Percentiles rank a stretch among this genome's conserved stretches.
Conservation (phyloP, 2,329 filamentous ascomycete genomes). For the Xylariales sp. region DNA sequence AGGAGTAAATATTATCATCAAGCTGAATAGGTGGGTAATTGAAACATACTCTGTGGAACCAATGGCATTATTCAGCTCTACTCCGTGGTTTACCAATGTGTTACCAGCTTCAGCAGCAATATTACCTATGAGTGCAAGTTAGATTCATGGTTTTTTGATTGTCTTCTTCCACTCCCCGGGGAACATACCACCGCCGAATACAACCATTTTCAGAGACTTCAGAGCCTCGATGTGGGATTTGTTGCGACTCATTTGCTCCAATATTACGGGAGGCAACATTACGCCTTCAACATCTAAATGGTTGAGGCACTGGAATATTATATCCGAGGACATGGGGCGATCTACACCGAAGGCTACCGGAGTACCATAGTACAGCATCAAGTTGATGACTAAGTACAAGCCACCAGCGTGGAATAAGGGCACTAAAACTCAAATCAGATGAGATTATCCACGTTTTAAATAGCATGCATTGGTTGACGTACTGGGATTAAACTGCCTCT, state of each 20-base stretch:
- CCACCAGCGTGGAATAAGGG: conserved; percentile 35
- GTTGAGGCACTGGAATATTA: conserved; percentile 25
- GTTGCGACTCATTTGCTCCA: conserved; percentile 37
- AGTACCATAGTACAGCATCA: conserved; percentile 25
- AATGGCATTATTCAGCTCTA: conserved; percentile 31
- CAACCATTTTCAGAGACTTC: conserved; percentile 25
- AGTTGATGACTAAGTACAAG: conserved; percentile 17
- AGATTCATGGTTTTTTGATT: neutral
- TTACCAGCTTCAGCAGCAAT: conserved; percentile 32
- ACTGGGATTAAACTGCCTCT: conserved; percentile 1
- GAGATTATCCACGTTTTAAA: neutral
- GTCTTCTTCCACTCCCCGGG: too few species aligned
- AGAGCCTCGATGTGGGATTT: conserved; percentile 25
- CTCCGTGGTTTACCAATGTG: conserved; percentile 28
- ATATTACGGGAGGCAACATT: conserved; percentile 31
- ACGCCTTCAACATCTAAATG: conserved; percentile 20
- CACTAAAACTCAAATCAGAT: conserved; percentile 19
- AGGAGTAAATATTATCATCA: conserved; percentile 2
- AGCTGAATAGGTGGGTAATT: neutral
- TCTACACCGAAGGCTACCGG: conserved; percentile 23
- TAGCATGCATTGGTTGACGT: conserved; percentile 4
- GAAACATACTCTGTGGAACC: conserved; percentile 35
- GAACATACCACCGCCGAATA: conserved; percentile 34
- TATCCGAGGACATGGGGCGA: conserved; percentile 28
- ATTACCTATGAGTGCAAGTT: conserved; percentile 21